Base-by-base conservation (phyloP, 148 eudicot species). In the Simmondsia chinensis region DNA sequence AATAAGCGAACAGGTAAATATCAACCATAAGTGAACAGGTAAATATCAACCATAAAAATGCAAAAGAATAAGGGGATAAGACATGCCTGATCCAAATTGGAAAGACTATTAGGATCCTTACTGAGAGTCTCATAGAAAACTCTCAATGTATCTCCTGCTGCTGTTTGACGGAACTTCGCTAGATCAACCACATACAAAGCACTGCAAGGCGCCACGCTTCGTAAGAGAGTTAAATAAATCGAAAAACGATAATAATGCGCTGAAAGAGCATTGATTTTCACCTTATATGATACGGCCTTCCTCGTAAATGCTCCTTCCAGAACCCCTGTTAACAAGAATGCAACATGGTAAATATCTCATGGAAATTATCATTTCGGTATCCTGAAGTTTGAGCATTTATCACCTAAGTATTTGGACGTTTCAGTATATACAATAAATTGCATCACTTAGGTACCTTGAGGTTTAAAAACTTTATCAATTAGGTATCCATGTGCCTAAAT, bases 81-180 rank as follows among this genome's bases (percentile, higher is more conserved):
- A 64, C 71, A 56, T 67, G 62, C 97, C 88, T 89, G 97, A 63
- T 89, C 97, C 21, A 89, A 95, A 68, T 89, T 89, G 43, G 97
- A 74, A 34, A 89, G 88, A 74, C 97, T 89, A 44, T 89, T 89
- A 12, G 97, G 97, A 68, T 89, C 97, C 71, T 89, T 89, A 83
- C 97, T 89, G 20, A 89, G 74, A 52, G 88, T 89, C 69, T 89
- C 97, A 52, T 89, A 89, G 52, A 89, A 56, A 21, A 89, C 95
- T 66, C 97, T 76, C 20, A 89, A 60, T 42, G 79, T 80, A 63
- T 89, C 97, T 57, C 97, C 97, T 8, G 97, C 80, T 1, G 97
- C 97, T 48, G 88, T 89, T 74, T 79, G 83, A 24, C 97, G 83
- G 61, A 89, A 89, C 56, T 82, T 81, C 52, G 50, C 77, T 69